Base-by-base conservation (phyloP, 139 green algal species). In the Choricystis sp. region DNA sequence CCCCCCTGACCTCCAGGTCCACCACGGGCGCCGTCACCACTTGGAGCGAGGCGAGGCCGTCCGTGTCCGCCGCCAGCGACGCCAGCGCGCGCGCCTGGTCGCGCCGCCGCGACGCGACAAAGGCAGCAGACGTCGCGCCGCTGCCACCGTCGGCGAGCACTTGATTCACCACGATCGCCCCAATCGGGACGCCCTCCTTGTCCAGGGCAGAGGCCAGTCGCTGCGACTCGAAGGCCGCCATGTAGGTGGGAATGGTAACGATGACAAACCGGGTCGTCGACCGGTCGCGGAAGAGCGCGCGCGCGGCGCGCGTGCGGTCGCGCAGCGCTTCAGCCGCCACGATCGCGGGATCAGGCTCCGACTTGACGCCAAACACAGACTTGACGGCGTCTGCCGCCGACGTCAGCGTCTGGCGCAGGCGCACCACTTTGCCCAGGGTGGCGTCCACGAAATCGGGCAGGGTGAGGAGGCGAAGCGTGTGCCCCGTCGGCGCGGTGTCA, bases 401-500 rank as follows among this genome's bases (percentile, higher is more conserved):
- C 23, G 77, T 74, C 49, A 97, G 77, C 78, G 91, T 95, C 68
- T 89, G 78, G 1, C 87, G 78, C 72, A 96, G 73, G 57, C 79
- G 76, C 40, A 93, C 62, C 56, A 83, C 71, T 63, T 86, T 84
- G 31, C 88, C 83, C 25, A 97, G 79, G 9, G 82, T 83, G 14
- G 75, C 83, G 65, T 97, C 87, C 19, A 98, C 66, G 59, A 98
- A 98, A 71, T 98, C 92, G 2, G 92, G 92, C 26, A 98, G 81
- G 1, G 88, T 85, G 3, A 99, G 89, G 66, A 99, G 74, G 4
- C 92, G 69, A 71, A 99, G 76, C 21, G 92, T 99, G 83, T 99
- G 92, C 25, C 93, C 93, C 2, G 92, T 98, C 48, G 92, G 93
- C 0, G 93, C 93, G 2, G 93, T 99, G 83, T 99, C 93, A 73